A percentile compares a stretch with the other conserved stretches of the same genome.
Evolutionary conservation across 495 filamentous ascomycete species (phyloP).

Genomic region (Hyaloscypha bicolor): DNA sequence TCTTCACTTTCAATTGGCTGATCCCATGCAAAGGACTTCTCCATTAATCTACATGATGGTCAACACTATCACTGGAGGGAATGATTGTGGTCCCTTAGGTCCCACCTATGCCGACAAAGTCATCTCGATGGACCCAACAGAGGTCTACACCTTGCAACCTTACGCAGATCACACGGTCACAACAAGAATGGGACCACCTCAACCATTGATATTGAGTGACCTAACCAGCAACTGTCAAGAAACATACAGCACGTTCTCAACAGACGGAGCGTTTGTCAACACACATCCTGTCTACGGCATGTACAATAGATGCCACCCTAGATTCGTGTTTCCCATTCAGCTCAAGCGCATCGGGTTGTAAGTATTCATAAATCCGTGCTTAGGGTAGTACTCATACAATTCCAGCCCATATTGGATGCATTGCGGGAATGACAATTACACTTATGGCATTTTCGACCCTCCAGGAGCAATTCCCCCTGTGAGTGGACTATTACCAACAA

Average conservation of each 20-base stretch:
- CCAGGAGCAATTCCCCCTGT: conserved; percentile 24
- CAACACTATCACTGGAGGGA: conserved; percentile 22
- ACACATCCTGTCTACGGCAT: conserved; percentile 15
- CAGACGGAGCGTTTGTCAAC: not conserved
- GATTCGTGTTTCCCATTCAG: conserved; percentile 18
- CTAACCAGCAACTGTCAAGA: conserved; percentile 5
- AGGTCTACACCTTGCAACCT: conserved; percentile 24
- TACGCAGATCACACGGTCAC: conserved; percentile 17
- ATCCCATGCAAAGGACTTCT: conserved; percentile 34
- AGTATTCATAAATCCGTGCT: not conserved
- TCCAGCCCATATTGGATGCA: conserved; percentile 23
- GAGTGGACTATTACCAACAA: conserved; percentile 7
- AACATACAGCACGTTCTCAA: not conserved
- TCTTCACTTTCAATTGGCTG: not conserved
- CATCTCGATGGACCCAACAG: conserved; percentile 17
- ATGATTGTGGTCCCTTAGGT: conserved; percentile 21
- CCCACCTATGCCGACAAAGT: conserved; percentile 24
- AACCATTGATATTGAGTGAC: conserved; percentile 18
- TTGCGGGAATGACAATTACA: conserved; percentile 17
- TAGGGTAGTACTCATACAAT: not conserved
- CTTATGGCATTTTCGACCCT: conserved; percentile 25
- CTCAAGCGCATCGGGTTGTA: conserved; percentile 22
- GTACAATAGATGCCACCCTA: conserved; percentile 26
- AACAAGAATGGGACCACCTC: conserved; percentile 11
- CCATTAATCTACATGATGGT: conserved; percentile 44